Conservation (phyloP, 1,139 yeast genomes). For the Geotrichum aggregatum region DNA sequence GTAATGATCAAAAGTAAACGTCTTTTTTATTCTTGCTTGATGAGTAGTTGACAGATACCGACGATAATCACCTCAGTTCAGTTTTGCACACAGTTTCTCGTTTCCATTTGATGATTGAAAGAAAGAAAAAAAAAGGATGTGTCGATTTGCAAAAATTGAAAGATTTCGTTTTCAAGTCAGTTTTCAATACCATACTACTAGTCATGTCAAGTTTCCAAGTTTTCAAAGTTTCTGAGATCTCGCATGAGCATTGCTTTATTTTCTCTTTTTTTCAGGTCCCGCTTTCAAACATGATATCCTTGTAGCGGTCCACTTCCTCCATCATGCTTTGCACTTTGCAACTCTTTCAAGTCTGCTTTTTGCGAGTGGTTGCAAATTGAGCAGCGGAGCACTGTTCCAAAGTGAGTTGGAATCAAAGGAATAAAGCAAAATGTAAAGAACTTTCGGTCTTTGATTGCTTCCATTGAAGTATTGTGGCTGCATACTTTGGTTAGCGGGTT, state of each 20-base stretch:
- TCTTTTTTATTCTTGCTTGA: background rate
- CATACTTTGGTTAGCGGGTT: too few species aligned
- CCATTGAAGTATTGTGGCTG: conserved; percentile 42
- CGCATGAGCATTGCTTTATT: too few species aligned
- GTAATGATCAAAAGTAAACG: background rate
- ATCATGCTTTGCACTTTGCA: conserved; percentile 36
- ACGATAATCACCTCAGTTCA: too few species aligned
- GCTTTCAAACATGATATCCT: conserved; percentile 9
- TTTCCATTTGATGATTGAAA: too few species aligned
- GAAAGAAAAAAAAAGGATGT: too few species aligned
- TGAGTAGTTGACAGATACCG: too few species aligned
- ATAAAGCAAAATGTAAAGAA: conserved; percentile 47
- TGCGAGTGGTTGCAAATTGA: conserved; percentile 47
- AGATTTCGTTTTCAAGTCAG: background rate
- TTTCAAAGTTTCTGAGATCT: too few species aligned
- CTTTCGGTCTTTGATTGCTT: conserved; percentile 44
- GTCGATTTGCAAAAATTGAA: background rate
- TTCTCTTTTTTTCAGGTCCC: too few species aligned
- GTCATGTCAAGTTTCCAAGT: too few species aligned
- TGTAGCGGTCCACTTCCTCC: conserved; percentile 5
- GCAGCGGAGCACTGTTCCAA: conserved; percentile 46
- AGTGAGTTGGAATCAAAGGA: conserved; percentile 46
- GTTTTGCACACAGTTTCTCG: too few species aligned
- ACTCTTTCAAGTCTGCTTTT: conserved; percentile 38
- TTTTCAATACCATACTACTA: too few species aligned